Percentiles rank a stretch among this genome's conserved stretches.
Evolutionary conservation across 176 grass and related monocot genomes (phyloP).

Genomic region (Puccinellia tenuiflora): DNA sequence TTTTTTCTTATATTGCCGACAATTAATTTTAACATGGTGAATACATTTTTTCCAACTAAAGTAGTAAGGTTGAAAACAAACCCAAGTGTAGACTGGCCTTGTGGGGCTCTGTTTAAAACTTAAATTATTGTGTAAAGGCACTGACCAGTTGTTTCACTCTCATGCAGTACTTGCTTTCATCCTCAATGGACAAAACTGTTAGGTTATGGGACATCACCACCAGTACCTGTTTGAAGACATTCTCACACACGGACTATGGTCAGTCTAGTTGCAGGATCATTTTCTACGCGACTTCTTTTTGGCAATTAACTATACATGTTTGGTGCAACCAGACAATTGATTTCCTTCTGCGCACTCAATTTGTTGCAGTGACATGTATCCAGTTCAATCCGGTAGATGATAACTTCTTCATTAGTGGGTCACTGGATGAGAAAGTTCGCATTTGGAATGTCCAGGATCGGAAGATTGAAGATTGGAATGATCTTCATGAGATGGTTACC

Average conservation of each 20-base stretch:
- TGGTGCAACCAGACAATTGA: conserved; percentile 7
- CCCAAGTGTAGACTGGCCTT: background rate
- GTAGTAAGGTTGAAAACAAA: background rate
- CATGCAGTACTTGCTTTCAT: conserved; percentile 86
- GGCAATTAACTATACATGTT: background rate
- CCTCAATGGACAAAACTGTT: conserved; percentile 99
- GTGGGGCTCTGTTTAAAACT: background rate
- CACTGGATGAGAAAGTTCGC: conserved; percentile 95
- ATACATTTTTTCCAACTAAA: background rate
- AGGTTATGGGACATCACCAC: conserved; percentile 76
- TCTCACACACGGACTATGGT: conserved; percentile 96
- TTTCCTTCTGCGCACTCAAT: conserved; percentile 12
- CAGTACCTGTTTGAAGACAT: conserved; percentile 90
- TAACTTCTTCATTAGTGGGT: conserved; percentile 96
- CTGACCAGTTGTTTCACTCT: conserved; percentile 15
- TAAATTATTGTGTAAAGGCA: background rate
- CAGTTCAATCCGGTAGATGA: conserved; percentile 98
- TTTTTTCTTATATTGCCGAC: background rate
- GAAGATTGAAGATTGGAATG: conserved; percentile 96
- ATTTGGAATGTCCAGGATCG: conserved; percentile 93
- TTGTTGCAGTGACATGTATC: conserved; percentile 91
- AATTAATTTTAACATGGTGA: background rate
- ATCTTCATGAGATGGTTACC: conserved; percentile 99
- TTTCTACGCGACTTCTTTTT: background rate
- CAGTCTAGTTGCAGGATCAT: conserved; percentile 35